Conservation (phyloP, 768 basidiomycete genomes). For the Daedaleopsis nitida region DNA sequence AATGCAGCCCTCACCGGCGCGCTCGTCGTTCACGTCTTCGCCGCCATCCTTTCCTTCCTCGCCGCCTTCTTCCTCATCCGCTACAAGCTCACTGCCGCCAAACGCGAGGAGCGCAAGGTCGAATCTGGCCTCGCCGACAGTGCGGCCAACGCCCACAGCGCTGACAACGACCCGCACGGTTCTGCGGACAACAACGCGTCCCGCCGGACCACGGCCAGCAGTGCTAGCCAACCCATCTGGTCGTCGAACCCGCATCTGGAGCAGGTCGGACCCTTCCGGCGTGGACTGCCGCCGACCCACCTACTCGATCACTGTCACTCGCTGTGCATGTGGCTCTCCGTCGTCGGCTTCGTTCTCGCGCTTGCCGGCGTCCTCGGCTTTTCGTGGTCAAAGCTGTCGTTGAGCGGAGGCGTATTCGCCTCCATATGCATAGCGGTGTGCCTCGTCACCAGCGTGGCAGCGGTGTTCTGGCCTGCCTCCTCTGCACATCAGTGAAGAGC, state of each 20-base stretch:
- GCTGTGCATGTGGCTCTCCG: conserved; percentile 48
- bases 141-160: not conserved
- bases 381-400: conserved; percentile 50
- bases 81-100: conserved; percentile 56
- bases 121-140: conserved; percentile 29
- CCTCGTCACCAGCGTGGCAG: conserved; percentile 25
- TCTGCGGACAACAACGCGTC: not conserved
- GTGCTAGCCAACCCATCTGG: conserved; percentile 22
- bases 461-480: conserved; percentile 7
- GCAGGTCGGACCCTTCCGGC: conserved; percentile 47
- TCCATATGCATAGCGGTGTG: conserved; percentile 41
- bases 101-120: conserved; percentile 44
- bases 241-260: conserved; percentile 53
- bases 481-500: not conserved
- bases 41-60: conserved; percentile 53
- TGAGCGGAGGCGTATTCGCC: conserved; percentile 46
- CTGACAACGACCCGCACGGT: not conserved
- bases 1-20: conserved; percentile 54
- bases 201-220: not conserved
- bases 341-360: conserved; percentile 50
- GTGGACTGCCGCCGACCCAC: conserved; percentile 40
- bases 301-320: conserved; percentile 50
- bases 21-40: conserved; percentile 52
- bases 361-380: conserved; percentile 52
- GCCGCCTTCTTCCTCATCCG: conserved; percentile 57